These are phyloP conservation scores for Magnaporthales sp. DNA, from an alignment of 2,329 filamentous ascomycete genomes.

Conservation along the genomic window DNA sequence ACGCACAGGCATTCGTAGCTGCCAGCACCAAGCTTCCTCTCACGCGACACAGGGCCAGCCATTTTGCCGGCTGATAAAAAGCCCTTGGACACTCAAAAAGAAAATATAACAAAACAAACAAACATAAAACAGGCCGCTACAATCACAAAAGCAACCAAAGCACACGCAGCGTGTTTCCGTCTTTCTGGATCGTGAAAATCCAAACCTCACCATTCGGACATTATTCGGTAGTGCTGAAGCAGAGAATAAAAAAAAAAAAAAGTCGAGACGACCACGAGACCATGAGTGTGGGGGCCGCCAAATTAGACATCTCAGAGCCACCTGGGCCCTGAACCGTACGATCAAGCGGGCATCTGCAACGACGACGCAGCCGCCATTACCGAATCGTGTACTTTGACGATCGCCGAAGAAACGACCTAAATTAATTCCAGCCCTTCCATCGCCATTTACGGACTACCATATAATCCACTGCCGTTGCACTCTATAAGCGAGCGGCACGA, in stretches of 20 bases:
- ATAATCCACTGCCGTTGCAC: neutral
- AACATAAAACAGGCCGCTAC: neutral
- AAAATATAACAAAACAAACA: neutral
- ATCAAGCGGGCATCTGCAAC: neutral
- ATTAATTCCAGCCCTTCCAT: neutral
- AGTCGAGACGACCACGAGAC: conserved; percentile 3
- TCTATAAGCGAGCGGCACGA: neutral
- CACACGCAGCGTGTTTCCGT: neutral
- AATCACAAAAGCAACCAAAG: neutral
- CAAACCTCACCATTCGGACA: neutral
- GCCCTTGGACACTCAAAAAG: neutral
- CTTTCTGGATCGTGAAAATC: neutral
- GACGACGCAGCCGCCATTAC: neutral
- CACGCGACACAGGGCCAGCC: neutral
- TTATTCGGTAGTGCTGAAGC: neutral
- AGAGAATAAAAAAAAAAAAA: neutral
- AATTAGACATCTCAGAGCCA: neutral
- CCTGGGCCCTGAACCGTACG: conserved; percentile 3
- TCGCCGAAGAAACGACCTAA: neutral
- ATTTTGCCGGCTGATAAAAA: neutral
- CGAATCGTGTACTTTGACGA: neutral
- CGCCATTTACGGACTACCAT: neutral
- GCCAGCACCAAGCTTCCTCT: neutral
- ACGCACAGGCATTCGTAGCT: neutral
- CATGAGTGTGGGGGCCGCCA: conserved; percentile 4